Evolutionary conservation across 2,329 filamentous ascomycete genomes (phyloP).

Genomic region (Pseudohalonectria lignicola): DNA sequence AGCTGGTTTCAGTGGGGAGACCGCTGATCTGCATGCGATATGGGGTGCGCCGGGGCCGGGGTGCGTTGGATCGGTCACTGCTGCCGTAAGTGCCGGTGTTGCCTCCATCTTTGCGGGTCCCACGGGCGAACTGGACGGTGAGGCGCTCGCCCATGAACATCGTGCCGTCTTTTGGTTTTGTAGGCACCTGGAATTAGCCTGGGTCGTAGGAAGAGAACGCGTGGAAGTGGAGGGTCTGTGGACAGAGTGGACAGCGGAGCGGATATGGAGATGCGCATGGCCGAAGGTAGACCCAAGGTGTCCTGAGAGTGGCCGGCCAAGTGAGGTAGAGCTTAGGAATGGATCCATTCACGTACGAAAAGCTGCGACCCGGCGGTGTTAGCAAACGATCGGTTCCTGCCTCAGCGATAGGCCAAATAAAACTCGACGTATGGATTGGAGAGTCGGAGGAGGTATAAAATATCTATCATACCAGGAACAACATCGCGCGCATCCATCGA

Average conservation of each 20-base stretch:
- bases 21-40: constrained; percentile 97
- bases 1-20: constrained; percentile 96
- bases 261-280: too few relatives aligned
- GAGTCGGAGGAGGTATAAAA: too few relatives aligned
- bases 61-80: constrained; percentile 42
- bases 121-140: constrained; percentile 95
- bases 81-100: constrained; percentile 27
- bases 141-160: constrained; percentile 97
- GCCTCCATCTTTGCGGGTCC: constrained; percentile 42
- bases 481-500: constrained; percentile 96
- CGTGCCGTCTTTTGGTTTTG: constrained; percentile 69
- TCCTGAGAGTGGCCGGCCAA: too few relatives aligned
- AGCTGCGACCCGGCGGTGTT: too few relatives aligned
- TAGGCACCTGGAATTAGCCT: constrained; percentile 12
- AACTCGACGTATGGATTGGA: too few relatives aligned
- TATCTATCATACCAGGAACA: constrained; percentile 96
- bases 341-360: too few relatives aligned
- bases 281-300: too few relatives aligned
- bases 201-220: not conserved
- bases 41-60: constrained; percentile 83
- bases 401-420: too few relatives aligned
- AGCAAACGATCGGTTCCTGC: too few relatives aligned
- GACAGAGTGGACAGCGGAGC: too few relatives aligned
- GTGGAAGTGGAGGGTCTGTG: too few relatives aligned
- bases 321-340: too few relatives aligned